These are phyloP conservation scores for Streptanthus diversifolius DNA, from an alignment of 345 rosid species.

Conservation along the genomic window DNA sequence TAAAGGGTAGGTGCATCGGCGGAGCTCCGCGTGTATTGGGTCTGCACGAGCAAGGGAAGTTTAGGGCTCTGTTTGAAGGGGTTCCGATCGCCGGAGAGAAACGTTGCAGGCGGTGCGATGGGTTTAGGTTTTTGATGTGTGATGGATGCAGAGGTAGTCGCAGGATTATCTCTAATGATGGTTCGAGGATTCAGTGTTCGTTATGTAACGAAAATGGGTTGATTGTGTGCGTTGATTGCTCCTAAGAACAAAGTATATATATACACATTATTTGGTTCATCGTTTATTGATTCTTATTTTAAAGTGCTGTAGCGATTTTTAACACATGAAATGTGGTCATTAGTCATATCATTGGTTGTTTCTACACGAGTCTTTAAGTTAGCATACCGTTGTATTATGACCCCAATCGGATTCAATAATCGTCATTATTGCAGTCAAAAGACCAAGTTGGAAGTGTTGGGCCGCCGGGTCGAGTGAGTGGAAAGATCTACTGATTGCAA, in stretches of 20 bases:
- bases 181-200: slow-evolving; percentile 42
- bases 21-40: slow-evolving; percentile 69
- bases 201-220: slow-evolving; percentile 88
- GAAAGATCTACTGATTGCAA: slow-evolving; percentile 19
- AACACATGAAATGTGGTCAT: neutral
- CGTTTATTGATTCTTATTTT: slow-evolving; percentile 1
- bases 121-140: slow-evolving; percentile 68
- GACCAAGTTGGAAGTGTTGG: slow-evolving; percentile 23
- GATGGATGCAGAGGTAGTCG: slow-evolving; percentile 67
- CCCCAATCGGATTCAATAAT: neutral
- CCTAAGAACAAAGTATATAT: neutral
- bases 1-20: slow-evolving; percentile 73
- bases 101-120: slow-evolving; percentile 51
- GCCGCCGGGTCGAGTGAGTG: slow-evolving; percentile 22
- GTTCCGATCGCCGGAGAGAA: slow-evolving; percentile 39
- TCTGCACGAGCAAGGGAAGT: slow-evolving; percentile 74
- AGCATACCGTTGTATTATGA: neutral
- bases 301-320: neutral
- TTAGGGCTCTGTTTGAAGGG: slow-evolving; percentile 53
- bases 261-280: neutral
- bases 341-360: neutral
- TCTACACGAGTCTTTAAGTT: neutral
- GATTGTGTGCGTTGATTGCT: slow-evolving; percentile 60
- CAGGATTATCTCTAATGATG: slow-evolving; percentile 39
- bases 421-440: neutral